Evolutionary conservation across 1,284 basidiomycete species (phyloP), one percentile per base, ranked within the genome.

Genomic region (Earliella scabrosa): DNA sequence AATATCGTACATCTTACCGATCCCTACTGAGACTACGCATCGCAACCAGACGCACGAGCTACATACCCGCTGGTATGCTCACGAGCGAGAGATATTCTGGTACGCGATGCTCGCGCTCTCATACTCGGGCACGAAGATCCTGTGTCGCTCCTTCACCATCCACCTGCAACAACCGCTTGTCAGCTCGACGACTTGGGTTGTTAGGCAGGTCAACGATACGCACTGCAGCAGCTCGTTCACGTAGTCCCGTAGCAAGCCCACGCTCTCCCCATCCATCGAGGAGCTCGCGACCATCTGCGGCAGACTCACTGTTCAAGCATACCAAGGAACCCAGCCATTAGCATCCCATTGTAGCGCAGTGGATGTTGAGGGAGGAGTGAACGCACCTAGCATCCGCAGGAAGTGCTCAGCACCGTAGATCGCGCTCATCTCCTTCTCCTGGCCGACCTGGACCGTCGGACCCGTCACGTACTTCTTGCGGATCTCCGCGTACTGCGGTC

Each of bases 351-450:
- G 29, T 18, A 13, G 1, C 38, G 38, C 34, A n/a, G n/a, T n/a
- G n/a, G n/a, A n/a, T n/a, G n/a, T n/a, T n/a, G n/a, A n/a, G n/a
- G 13, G 39, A 11, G 10, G 26, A 27, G 23, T 13, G 21, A 38
- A 79, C 87, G 58, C 63, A 97, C 95, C 96, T 61, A 99, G 82
- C 81, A 99, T 88, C 49, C 97, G 79, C 56, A 98, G 71, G 14
- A 99, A 71, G 73, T 99, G 97, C 71, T 99, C 97, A 4, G 93
- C 95, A 0, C 97, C 97, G 67, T 99, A 99, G 18, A 98, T 82
- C 50, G 85, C 79, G 69, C 93, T 95, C 85, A 97, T 93, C 64
- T 94, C 89, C 69, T 88, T 90, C 68, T 92, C 89, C 60, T 86
- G 78, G 3, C 86, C 89, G 4, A 87, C 75, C 50, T 81, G 74